Percentiles rank a stretch among this genome's conserved stretches.
Conservation (phyloP, 2,329 filamentous ascomycete genomes). For the Colletotrichum trifolii region DNA sequence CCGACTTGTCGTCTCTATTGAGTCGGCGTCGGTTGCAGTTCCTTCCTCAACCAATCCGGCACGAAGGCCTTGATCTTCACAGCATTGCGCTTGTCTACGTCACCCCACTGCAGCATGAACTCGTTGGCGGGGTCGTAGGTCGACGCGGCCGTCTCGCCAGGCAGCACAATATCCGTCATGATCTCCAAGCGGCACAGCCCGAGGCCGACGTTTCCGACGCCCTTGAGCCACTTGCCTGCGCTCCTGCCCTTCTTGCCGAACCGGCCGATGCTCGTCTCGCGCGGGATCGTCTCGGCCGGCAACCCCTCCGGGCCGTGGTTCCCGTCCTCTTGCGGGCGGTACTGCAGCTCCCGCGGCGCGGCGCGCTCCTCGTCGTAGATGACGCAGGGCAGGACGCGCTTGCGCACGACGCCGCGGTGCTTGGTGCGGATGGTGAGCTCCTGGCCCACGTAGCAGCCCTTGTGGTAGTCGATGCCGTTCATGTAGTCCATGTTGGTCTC, state of each 20-base stretch:
- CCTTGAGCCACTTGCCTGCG: slow-evolving; percentile 82
- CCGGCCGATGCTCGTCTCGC: slow-evolving; percentile 61
- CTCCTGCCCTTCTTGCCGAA: slow-evolving; percentile 71
- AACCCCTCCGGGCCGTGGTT: slow-evolving; percentile 41
- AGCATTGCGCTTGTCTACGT: slow-evolving; percentile 45
- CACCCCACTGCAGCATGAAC: slow-evolving; percentile 36
- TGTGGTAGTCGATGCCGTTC: slow-evolving; percentile 89
- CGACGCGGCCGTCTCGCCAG: slow-evolving; percentile 74
- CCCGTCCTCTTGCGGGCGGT: slow-evolving; percentile 50
- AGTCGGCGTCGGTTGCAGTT: slow-evolving; percentile 47
- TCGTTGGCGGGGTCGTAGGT: slow-evolving; percentile 64
- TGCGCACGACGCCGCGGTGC: slow-evolving; percentile 92
- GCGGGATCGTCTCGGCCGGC: slow-evolving; percentile 52
- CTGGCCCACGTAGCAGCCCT: slow-evolving; percentile 97
- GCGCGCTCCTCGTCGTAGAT: slow-evolving; percentile 67
- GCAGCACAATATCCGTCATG: slow-evolving; percentile 85
- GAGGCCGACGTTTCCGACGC: slow-evolving; percentile 87
- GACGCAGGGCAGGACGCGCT: slow-evolving; percentile 85
- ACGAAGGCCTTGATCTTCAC: slow-evolving; percentile 82
- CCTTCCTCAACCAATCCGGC: slow-evolving; percentile 75
- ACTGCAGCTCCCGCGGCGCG: slow-evolving; percentile 56
- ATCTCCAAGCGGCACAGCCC: slow-evolving; percentile 88
- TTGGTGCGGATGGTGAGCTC: slow-evolving; percentile 96
- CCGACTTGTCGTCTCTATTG: slow-evolving; percentile 21
- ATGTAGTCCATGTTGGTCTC: slow-evolving; percentile 91